A percentile compares a stretch with the other conserved stretches of the same genome.
Evolutionary conservation across 768 basidiomycete genomes (phyloP).

Genomic region (Termitomyces eurrhizus): DNA sequence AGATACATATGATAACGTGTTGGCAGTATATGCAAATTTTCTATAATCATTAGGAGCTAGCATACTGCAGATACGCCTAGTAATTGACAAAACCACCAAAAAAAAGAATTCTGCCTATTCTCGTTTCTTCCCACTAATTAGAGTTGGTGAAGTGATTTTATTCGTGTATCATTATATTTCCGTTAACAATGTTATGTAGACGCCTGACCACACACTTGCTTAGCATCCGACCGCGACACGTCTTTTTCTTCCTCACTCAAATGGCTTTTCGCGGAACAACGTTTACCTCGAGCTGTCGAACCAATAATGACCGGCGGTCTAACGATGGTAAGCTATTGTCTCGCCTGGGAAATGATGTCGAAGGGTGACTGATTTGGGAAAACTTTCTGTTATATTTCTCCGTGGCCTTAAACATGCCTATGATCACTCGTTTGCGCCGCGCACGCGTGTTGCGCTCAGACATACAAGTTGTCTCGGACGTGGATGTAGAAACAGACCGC

Average conservation of each 20-base stretch:
- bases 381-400: not conserved
- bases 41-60: too few species aligned
- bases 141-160: too few species aligned
- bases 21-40: too few species aligned
- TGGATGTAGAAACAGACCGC: slow-evolving; percentile 15
- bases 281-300: not conserved
- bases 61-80: too few species aligned
- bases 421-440: slow-evolving; percentile 17
- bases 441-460: slow-evolving; percentile 10
- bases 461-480: slow-evolving; percentile 12
- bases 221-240: not conserved
- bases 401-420: slow-evolving; percentile 10
- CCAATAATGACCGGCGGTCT: slow-evolving; percentile 2
- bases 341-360: slow-evolving; percentile 21
- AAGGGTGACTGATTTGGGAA: slow-evolving; percentile 15
- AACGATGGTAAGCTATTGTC: slow-evolving; percentile 13
- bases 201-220: not conserved
- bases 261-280: not conserved
- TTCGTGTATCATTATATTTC: too few species aligned
- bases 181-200: slow-evolving; percentile 2
- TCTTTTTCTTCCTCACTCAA: not conserved
- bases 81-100: too few species aligned
- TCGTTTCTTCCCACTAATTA: too few species aligned
- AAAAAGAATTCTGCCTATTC: too few species aligned
- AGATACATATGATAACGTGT: too few species aligned